Conservation (phyloP, 2,329 filamentous ascomycete genomes). For the Claviceps pusilla region DNA sequence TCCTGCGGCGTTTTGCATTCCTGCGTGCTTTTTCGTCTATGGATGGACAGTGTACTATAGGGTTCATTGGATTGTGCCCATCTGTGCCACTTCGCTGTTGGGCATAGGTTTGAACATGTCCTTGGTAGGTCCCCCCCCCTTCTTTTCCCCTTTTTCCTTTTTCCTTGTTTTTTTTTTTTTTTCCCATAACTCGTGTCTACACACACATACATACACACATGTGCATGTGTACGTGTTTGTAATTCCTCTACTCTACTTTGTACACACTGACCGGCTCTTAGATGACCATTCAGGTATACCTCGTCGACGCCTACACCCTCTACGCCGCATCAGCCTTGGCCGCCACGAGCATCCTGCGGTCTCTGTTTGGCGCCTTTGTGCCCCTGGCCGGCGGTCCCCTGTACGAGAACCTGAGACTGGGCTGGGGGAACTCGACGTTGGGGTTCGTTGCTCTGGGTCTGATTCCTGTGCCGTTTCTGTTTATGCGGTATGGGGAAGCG, state of each 20-base stretch:
- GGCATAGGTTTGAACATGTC: not conserved
- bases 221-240: no score
- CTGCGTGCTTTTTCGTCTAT: not conserved
- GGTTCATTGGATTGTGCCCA: not conserved
- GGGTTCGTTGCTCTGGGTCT: not conserved
- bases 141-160: not conserved
- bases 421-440: not conserved
- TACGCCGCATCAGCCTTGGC: not conserved
- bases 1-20: not conserved
- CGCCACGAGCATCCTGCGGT: not conserved
- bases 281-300: not conserved
- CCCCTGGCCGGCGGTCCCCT: not conserved
- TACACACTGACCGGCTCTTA: not conserved
- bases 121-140: not conserved
- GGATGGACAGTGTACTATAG: not conserved
- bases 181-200: no score
- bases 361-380: not conserved
- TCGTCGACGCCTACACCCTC: not conserved
- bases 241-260: no score
- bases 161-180: no score
- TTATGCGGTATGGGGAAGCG: not conserved
- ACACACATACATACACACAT: no score
- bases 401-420: not conserved
- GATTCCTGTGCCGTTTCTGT: not conserved
- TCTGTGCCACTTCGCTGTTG: not conserved